phyloP scores from a whole-genome alignment of 768 basidiomycete genomes.

The Rhodotorula diobovata region DNA sequence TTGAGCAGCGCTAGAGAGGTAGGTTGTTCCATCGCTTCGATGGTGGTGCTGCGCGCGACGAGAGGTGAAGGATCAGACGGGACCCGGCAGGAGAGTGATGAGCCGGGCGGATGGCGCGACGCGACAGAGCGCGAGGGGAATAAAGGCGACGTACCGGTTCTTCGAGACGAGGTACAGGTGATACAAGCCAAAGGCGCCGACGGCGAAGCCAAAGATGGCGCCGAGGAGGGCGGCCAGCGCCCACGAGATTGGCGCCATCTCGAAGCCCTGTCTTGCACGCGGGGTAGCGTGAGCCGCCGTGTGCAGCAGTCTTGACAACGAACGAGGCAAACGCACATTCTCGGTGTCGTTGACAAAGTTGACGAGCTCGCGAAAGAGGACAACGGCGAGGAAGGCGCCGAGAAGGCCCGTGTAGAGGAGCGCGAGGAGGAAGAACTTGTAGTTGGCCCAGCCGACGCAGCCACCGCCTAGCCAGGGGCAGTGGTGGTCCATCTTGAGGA shows the following conservation, averaged over 20 bases:
- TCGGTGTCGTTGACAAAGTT: slow-evolving; percentile 17
- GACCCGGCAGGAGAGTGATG: background rate
- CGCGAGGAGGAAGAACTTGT: slow-evolving; percentile 38
- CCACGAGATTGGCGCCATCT: slow-evolving; percentile 35
- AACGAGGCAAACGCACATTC: background rate
- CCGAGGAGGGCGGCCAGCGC: slow-evolving; percentile 30
- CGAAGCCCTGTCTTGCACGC: slow-evolving; percentile 9
- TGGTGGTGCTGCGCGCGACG: slow-evolving; percentile 1
- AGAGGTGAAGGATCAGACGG: background rate
- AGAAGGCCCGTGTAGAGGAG: slow-evolving; percentile 30
- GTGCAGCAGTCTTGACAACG: too few relatives aligned
- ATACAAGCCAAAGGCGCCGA: slow-evolving; percentile 26
- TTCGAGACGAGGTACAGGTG: slow-evolving; percentile 30
- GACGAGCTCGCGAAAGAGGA: slow-evolving; percentile 20
- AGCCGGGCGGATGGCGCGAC: too few relatives aligned
- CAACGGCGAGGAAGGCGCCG: slow-evolving; percentile 2
- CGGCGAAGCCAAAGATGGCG: slow-evolving; percentile 21
- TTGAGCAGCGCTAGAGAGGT: background rate
- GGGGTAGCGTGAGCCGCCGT: background rate
- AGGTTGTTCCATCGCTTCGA: slow-evolving; percentile 32
- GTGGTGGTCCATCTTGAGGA: slow-evolving; percentile 39
- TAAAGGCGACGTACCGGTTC: slow-evolving; percentile 23
- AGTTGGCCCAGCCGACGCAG: slow-evolving; percentile 35
- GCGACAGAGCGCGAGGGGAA: too few relatives aligned
- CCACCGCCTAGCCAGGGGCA: slow-evolving; percentile 38